Base-by-base conservation (phyloP, 2,329 filamentous ascomycete species). In the Trichophaea hybrida region DNA sequence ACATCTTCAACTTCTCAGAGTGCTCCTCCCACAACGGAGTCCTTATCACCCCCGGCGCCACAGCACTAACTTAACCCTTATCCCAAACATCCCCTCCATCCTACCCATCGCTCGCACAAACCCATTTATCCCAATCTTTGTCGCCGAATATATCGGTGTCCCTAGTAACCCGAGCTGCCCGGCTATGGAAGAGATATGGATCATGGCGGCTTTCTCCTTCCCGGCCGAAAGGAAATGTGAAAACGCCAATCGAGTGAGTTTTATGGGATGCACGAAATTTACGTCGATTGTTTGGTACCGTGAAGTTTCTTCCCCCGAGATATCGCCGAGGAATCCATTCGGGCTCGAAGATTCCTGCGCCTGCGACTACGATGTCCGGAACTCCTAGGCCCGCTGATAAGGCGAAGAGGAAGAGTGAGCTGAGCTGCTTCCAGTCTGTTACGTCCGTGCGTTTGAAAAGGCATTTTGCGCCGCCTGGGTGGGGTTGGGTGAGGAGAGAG, bases 301-400 rank as follows among this genome's bases (percentile, higher is more conserved):
- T 1, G 68, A 67, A 1, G 61, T 68, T 46, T 70, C 68, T 1
- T 69, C 68, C 5, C 56, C 44, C 40, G 73, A 71, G 7, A 53
- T 72, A 53, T 71, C 72, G 35, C 72, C 61, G 17, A 70, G 63
- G 72, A 72, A 74, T 69, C 64, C 66, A 72, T 8, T 66, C 60
- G 3, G 75, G 76, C 61, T 77, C 76, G 54, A 74, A 77, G 3
- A 77, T 69, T 33, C 75, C 75, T 0, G 75, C 75, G 0, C 75
- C 75, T 0, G 75, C 74, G 40, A 74, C 76, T 2, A 77, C 67
- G 31, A 77, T 71, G 63, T 74, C 72, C 49, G 73, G 53, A 10
- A 15, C 15, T 37, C 13, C 17, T 4, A 34, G 31, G 7, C 17
- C 17, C 1, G 13, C 2, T 12, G 10, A 4, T 0, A 71, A 44